Conservation (phyloP, 805 yeast species). For the Kluyveromyces siamensis region DNA sequence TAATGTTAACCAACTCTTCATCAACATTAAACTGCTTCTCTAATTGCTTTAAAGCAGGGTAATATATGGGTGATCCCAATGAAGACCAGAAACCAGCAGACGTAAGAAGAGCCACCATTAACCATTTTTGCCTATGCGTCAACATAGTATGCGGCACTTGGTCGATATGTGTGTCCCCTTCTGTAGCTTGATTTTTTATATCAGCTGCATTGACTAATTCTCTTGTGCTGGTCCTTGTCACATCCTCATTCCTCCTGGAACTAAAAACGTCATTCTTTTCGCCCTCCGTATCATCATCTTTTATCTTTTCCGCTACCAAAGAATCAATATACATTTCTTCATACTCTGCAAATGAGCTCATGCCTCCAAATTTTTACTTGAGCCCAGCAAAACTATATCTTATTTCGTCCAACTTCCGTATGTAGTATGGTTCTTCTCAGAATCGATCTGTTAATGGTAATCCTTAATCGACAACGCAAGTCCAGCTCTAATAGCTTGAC, state of each 20-base stretch:
- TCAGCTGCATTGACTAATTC: slow-evolving; percentile 8
- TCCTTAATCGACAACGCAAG: no score
- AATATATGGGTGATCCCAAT: slow-evolving; percentile 67
- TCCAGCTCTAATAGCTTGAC: no score
- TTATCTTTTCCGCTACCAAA: neutral
- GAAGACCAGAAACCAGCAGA: slow-evolving; percentile 55
- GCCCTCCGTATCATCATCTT: neutral
- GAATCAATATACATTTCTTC: neutral
- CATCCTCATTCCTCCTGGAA: slow-evolving; percentile 4
- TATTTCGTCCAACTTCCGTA: neutral
- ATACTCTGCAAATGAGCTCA: neutral
- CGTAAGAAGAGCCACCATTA: slow-evolving; percentile 23
- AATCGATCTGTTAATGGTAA: no score
- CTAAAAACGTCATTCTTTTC: neutral
- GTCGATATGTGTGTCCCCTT: neutral
- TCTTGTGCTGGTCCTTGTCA: slow-evolving; percentile 14
- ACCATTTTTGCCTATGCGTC: slow-evolving; percentile 21
- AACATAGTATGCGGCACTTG: slow-evolving; percentile 19
- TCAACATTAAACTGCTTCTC: slow-evolving; percentile 45
- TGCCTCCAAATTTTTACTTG: neutral
- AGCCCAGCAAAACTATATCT: neutral
- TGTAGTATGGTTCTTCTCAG: no score
- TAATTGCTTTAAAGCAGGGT: slow-evolving; percentile 63
- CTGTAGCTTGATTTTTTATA: slow-evolving; percentile 3
- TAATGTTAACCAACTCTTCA: slow-evolving; percentile 50